Base-by-base conservation (phyloP, 805 yeast species). In the Starmerella sp. region DNA sequence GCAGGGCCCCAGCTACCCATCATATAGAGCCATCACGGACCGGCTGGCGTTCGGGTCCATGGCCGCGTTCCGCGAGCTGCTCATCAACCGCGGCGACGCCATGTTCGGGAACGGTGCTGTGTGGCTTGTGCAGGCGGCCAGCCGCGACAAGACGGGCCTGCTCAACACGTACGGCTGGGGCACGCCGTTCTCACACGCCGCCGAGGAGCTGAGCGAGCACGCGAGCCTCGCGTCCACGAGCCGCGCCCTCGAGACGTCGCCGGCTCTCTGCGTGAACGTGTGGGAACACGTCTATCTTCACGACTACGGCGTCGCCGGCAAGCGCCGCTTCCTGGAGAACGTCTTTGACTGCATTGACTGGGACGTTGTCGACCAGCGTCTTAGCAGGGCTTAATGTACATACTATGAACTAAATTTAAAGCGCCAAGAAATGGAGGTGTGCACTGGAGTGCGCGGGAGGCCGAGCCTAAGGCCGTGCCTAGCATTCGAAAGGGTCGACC, bases 81-180 rank as follows among this genome's bases (percentile, higher is more conserved):
- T 91, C 46, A 65, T 88, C 58, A 79, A 81, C 62, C 81, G 95
- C 2, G 88, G 89, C 14, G 71, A 74, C 46, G 79, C 87, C 10
- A 81, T 86, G 62, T 83, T 86, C 60, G 97, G 97, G 52, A 95
- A 89, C 68, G 98, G 98, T 2, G 81, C 76, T 65, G 82, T 89
- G n/a, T 93, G 98, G 97, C 73, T 93, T 30, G 84, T 91, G 31
- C 86, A 86, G 48, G 41, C 51, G 13, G 28, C 51, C 6, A 61
- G 60, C 36, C 54, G 56, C 22, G 52, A 62, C 34, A 46, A 74
- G 29, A 73, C 88, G 60, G 82, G 80, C 43, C 74, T 93, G 6
- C 72, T 89, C 56, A 91, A 91, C 74, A 89, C 97, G 9, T 93
- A 91, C 71, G 88, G 89, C 67, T 81, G 86, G 42, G 97, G 97